Evolutionary conservation across 2,329 filamentous ascomycete genomes (phyloP), one percentile per base, ranked within the genome.

Genomic region (Neurospora crassa): DNA sequence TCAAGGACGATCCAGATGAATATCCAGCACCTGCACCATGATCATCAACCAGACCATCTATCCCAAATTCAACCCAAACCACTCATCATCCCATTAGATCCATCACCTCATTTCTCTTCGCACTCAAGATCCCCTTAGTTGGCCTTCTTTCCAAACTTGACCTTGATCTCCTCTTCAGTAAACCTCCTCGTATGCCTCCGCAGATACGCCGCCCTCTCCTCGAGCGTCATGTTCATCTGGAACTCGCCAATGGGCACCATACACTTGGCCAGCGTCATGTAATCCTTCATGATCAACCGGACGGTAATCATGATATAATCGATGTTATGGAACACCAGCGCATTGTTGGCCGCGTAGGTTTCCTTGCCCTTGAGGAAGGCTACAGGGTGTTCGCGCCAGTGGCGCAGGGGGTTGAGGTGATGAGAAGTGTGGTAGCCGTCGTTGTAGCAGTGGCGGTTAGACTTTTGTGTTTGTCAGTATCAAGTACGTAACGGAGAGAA

Each of bases 381-480:
- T 14, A 89, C 83, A 0, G 92, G 92, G 76, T 94, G 92, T 24
- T 94, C 91, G 71, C 92, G 89, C 92, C 92, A 95, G 82, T 94
- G 92, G 1, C 92, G 88, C 40, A 88, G 85, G 0, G 91, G 92
- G 80, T 94, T 93, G 69, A 94, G 86, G 76, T 94, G 92, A 78
- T 94, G 92, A 20, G 91, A 92, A 7, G 91, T 94, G 80, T 94
- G 91, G 79, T 93, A 94, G 74, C 92, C 92, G 76, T 94, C 92
- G 76, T 94, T 94, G 85, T 90, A 94, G 82, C 91, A 94, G 80
- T 90, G 90, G 43, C 92, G 90, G 79, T 94, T 40, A 7, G 34
- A 37, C 34, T 37, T 6, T 37, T 37, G 6, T 37, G 34, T 1
- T 37, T 37, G 34, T 37, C 7, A 37, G 34, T 37, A 37, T 8